These are phyloP conservation scores for Jamesozyma spencerorum DNA, from an alignment of 805 yeast species.

Conservation along the genomic window DNA sequence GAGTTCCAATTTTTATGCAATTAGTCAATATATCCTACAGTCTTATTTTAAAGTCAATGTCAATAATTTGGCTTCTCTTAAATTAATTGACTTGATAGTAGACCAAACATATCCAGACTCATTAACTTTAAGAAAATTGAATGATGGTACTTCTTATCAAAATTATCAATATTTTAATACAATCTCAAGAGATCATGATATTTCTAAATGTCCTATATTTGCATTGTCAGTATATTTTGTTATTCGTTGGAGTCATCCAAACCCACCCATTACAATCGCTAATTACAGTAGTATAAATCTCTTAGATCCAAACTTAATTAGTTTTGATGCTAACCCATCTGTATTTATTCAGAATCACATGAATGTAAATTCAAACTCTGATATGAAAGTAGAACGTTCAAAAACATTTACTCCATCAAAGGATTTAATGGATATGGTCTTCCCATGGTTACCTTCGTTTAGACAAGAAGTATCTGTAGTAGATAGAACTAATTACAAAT, in stretches of 20 bases:
- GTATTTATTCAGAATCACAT: constrained; percentile 5
- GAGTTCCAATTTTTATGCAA: constrained; percentile 21
- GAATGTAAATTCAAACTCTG: constrained; percentile 6
- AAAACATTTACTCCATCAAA: constrained; percentile 18
- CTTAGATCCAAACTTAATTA: constrained; percentile 16
- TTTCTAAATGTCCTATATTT: constrained; percentile 28
- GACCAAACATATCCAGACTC: constrained; percentile 31
- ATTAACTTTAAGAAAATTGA: constrained; percentile 27
- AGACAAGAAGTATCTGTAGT: constrained; percentile 20
- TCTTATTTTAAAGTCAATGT: constrained; percentile 24
- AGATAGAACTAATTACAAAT: constrained; percentile 27
- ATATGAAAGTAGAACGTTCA: constrained; percentile 12
- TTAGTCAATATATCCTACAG: constrained; percentile 25
- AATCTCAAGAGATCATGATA: constrained; percentile 24
- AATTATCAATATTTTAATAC: constrained; percentile 29
- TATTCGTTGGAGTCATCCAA: constrained; percentile 25
- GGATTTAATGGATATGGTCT: constrained; percentile 18
- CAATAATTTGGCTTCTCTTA: constrained; percentile 13
- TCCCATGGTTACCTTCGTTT: constrained; percentile 27
- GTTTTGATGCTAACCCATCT: constrained; percentile 6
- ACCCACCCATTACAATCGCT: constrained; percentile 17
- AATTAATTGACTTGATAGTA: constrained; percentile 25
- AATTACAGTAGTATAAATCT: constrained; percentile 18
- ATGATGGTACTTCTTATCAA: constrained; percentile 13
- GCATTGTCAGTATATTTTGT: constrained; percentile 27